phyloP scores from a whole-genome alignment of 2,329 filamentous ascomycete species.

The Colletotrichum musae region DNA sequence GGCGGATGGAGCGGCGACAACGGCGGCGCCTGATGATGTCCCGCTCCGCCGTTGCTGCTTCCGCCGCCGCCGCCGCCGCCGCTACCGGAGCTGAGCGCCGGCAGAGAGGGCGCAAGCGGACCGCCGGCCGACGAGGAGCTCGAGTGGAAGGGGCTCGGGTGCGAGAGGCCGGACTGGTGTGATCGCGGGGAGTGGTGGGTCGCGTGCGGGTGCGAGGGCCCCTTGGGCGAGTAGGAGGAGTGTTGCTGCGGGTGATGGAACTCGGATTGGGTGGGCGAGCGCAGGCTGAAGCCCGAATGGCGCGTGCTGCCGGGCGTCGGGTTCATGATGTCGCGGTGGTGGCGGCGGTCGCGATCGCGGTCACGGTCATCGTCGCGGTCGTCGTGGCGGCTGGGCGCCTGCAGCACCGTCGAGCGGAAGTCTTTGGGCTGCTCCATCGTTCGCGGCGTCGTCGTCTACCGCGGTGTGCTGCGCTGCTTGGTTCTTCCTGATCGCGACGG shows the following conservation, averaged over 20 bases:
- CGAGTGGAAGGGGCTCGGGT: slow-evolving; percentile 54
- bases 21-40: slow-evolving; percentile 46
- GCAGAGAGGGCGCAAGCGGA: slow-evolving; percentile 43
- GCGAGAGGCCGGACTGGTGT: slow-evolving; percentile 41
- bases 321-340: slow-evolving; percentile 64
- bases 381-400: slow-evolving; percentile 59
- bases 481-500: slow-evolving; percentile 23
- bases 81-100: slow-evolving; percentile 37
- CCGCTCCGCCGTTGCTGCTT: slow-evolving; percentile 42
- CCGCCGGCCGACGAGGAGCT: slow-evolving; percentile 45
- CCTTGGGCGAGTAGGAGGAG: slow-evolving; percentile 47
- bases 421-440: slow-evolving; percentile 59
- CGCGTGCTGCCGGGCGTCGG: slow-evolving; percentile 52
- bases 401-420: slow-evolving; percentile 66
- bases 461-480: too few relatives aligned
- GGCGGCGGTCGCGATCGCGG: slow-evolving; percentile 51
- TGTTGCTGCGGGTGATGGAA: slow-evolving; percentile 51
- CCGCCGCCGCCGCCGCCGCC: slow-evolving; percentile 45
- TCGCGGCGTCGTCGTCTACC: too few relatives aligned
- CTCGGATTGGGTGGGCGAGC: slow-evolving; percentile 64
- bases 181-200: slow-evolving; percentile 47
- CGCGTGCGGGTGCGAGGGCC: slow-evolving; percentile 45
- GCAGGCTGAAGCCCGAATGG: slow-evolving; percentile 63
- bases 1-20: slow-evolving; percentile 61
- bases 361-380: slow-evolving; percentile 52